Base-by-base conservation (phyloP, 2,329 filamentous ascomycete species). In the Chalara sp. region DNA sequence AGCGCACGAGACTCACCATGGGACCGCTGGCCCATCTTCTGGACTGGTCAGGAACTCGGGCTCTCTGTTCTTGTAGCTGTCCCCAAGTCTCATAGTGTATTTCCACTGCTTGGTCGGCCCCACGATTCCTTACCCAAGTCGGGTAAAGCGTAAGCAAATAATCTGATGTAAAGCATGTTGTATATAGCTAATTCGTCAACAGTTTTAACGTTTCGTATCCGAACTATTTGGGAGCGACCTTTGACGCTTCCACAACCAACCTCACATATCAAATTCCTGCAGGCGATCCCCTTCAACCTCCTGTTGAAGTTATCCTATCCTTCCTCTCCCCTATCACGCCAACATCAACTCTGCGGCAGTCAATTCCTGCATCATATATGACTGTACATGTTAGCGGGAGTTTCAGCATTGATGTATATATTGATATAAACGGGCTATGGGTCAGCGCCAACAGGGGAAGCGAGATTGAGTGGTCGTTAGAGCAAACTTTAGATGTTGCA, bases 11-110 rank as follows among this genome's bases (percentile, higher is more conserved):
- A 85, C 50, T 76, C 76, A 44, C 89, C 89, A 2, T 95, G 89
- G 89, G 78, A 81, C 49, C 79, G 81, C 69, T 95, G 89, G 89
- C 89, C 89, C 29, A 92, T 92, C 67, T 90, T 91, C 67, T 91
- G 84, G 76, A 87, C 84, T 6, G 86, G 87, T 33, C 74, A 82
- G 61, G 76, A 84, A 64, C 76, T 86, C 50, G 83, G 83, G 42
- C 76, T 87, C 56, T 76, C 79, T 6, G 68, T 87, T 46, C 72
- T 87, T 53, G 83, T 81, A 39, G 76, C 79, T 29, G 70, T 85
- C 10, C 79, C 82, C 2, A 74, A 77, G 33, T 73, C 78, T n/a
- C 73, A 73, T 47, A 72, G 72, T 31, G 78, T 83, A 5, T 87
- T 81, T 63, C 83, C 83, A 32, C 67, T 87, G 51, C 70, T 87